A percentile compares a stretch with the other conserved stretches of the same genome.
phyloP scores from a whole-genome alignment of 805 yeast species.

The Spathaspora sp. region DNA sequence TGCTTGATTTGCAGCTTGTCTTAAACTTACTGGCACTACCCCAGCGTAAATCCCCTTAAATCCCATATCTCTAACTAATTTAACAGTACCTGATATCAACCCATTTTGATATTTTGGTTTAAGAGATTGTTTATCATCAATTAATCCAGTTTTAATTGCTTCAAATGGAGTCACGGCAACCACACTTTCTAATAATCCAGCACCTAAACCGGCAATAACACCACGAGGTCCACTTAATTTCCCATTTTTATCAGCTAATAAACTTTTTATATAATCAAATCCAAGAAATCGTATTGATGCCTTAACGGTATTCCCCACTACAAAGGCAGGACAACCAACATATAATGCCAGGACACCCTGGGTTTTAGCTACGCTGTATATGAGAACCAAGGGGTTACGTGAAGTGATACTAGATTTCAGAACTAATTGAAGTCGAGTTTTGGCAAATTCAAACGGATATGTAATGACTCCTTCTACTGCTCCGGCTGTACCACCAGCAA shows the following conservation, averaged over 20 bases:
- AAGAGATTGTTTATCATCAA: conserved; percentile 81
- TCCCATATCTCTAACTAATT: conserved; percentile 74
- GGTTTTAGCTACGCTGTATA: conserved; percentile 65
- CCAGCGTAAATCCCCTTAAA: conserved; percentile 84
- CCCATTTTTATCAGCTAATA: conserved; percentile 79
- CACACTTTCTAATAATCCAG: conserved; percentile 88
- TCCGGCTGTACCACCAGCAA: conserved; percentile 96
- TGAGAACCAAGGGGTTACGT: conserved; percentile 79
- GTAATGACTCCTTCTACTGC: conserved; percentile 91
- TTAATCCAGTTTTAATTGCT: conserved; percentile 91
- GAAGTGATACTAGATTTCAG: conserved; percentile 63
- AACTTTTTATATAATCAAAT: conserved; percentile 78
- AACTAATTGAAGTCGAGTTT: conserved; percentile 83
- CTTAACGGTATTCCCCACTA: conserved; percentile 92
- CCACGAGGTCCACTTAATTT: conserved; percentile 88
- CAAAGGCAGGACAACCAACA: conserved; percentile 96
- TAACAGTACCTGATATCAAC: conserved; percentile 56
- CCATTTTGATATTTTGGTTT: conserved; percentile 76
- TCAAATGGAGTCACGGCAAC: conserved; percentile 96
- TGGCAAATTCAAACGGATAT: conserved; percentile 96
- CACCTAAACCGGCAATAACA: conserved; percentile 95
- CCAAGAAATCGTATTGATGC: conserved; percentile 95
- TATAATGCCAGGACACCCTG: conserved; percentile 81
- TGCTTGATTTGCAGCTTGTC: conserved; percentile 95
- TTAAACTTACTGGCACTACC: conserved; percentile 83